These are phyloP conservation scores for Geotrichum europaeum DNA, from an alignment of 1,139 yeast species.

Conservation along the genomic window DNA sequence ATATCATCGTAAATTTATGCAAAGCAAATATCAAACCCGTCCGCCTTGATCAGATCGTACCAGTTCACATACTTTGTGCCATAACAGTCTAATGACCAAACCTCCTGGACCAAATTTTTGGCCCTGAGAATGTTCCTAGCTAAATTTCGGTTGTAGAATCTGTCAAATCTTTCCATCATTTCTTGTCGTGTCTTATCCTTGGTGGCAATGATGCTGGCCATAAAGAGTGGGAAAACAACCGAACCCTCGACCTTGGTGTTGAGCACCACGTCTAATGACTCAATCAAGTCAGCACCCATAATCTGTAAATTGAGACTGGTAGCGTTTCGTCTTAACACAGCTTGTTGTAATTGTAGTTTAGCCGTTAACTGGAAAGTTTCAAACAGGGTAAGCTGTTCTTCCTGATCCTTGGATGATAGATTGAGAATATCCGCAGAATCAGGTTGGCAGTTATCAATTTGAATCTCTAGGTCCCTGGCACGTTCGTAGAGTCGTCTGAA, in stretches of 20 bases:
- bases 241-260: constrained; percentile 67
- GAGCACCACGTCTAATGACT: constrained; percentile 55
- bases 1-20: constrained; percentile 38
- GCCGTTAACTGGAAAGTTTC: constrained; percentile 70
- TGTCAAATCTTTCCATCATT: constrained; percentile 51
- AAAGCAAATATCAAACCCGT: constrained; percentile 77
- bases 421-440: constrained; percentile 44
- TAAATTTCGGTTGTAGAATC: constrained; percentile 53
- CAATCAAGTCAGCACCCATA: constrained; percentile 48
- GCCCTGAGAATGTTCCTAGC: constrained; percentile 64
- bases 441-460: constrained; percentile 51
- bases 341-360: constrained; percentile 59
- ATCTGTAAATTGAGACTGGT: constrained; percentile 60
- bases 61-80: constrained; percentile 55
- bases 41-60: constrained; percentile 56
- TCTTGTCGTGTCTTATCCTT: constrained; percentile 39
- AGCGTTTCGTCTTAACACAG: constrained; percentile 56
- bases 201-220: constrained; percentile 67
- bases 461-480: constrained; percentile 45
- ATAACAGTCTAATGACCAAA: constrained; percentile 46
- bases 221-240: constrained; percentile 67
- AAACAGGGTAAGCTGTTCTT: constrained; percentile 62
- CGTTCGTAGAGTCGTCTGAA: constrained; percentile 20
- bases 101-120: constrained; percentile 51
- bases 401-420: constrained; percentile 48